phyloP scores from a whole-genome alignment of 2,329 filamentous ascomycete genomes.

The Dothistroma pini region DNA sequence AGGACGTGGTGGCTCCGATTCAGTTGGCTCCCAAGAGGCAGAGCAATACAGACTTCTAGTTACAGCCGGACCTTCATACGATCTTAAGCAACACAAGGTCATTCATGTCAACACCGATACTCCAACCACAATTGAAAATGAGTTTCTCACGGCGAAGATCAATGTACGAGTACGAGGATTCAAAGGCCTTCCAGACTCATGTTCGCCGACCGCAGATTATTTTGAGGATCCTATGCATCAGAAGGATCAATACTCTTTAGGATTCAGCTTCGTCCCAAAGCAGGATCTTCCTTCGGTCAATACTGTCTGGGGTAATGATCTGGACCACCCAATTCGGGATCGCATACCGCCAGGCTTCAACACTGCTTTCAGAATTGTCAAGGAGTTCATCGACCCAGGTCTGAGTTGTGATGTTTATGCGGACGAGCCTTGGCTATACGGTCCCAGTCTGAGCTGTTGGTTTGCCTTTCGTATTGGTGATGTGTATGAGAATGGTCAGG shows the following conservation, averaged over 20 bases:
- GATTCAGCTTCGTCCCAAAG: slow-evolving; percentile 72
- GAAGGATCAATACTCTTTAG: slow-evolving; percentile 79
- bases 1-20: not conserved
- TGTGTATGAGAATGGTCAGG: slow-evolving; percentile 16
- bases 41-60: slow-evolving; percentile 72
- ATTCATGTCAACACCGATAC: slow-evolving; percentile 67
- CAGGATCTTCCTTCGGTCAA: slow-evolving; percentile 60
- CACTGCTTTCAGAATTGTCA: slow-evolving; percentile 78
- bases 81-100: slow-evolving; percentile 61
- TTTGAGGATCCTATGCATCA: slow-evolving; percentile 68
- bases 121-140: slow-evolving; percentile 60
- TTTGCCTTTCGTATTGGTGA: slow-evolving; percentile 33
- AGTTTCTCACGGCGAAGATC: slow-evolving; percentile 63
- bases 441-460: slow-evolving; percentile 52
- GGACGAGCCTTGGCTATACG: slow-evolving; percentile 82
- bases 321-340: slow-evolving; percentile 83
- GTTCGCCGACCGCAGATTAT: slow-evolving; percentile 66
- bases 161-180: slow-evolving; percentile 71
- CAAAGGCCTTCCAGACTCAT: slow-evolving; percentile 61
- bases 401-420: slow-evolving; percentile 85
- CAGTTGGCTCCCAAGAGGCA: slow-evolving; percentile 33
- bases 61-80: slow-evolving; percentile 75
- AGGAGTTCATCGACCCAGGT: slow-evolving; percentile 86
- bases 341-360: slow-evolving; percentile 80
- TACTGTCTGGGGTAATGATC: slow-evolving; percentile 91